Evolutionary conservation across 108 stramenopile species (phyloP).

Genomic region (Parmales sp.): DNA sequence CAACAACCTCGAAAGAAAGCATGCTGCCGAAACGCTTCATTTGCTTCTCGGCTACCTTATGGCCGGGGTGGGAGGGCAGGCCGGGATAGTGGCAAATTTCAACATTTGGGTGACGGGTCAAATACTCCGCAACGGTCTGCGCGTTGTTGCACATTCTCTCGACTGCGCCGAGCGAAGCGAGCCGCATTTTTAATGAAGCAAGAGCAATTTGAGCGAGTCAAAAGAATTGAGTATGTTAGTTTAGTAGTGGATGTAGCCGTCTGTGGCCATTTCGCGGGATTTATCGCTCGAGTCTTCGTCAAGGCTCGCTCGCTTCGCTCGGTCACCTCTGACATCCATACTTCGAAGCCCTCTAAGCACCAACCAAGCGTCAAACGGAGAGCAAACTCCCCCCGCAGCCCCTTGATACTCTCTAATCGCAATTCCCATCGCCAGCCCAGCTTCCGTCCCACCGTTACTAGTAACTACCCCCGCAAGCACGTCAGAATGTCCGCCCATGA

Average conservation of each 20-base stretch:
- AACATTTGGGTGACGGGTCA: conserved; percentile 52
- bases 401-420: conserved; percentile 37
- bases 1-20: conserved; percentile 75
- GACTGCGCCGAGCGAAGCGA: no score
- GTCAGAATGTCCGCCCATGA: conserved; percentile 80
- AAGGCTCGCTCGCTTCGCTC: no score
- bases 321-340: no score
- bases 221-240: no score
- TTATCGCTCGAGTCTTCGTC: no score
- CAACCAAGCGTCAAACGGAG: conserved; percentile 72
- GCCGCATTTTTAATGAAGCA: no score
- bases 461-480: conserved; percentile 61
- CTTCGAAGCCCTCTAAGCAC: conserved; percentile 73
- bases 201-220: no score
- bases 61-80: conserved; percentile 66
- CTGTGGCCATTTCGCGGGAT: no score
- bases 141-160: conserved; percentile 39
- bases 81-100: conserved; percentile 78
- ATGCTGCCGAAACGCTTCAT: conserved; percentile 77
- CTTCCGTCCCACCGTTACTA: conserved; percentile 39
- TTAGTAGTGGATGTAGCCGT: no score
- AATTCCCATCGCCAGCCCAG: conserved; percentile 35
- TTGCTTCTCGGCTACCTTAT: conserved; percentile 60
- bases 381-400: conserved; percentile 57
- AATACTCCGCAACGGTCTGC: conserved; percentile 48